Conservation (phyloP, 2,329 filamentous ascomycete species). For the Ophiocordyceps sinensis region DNA sequence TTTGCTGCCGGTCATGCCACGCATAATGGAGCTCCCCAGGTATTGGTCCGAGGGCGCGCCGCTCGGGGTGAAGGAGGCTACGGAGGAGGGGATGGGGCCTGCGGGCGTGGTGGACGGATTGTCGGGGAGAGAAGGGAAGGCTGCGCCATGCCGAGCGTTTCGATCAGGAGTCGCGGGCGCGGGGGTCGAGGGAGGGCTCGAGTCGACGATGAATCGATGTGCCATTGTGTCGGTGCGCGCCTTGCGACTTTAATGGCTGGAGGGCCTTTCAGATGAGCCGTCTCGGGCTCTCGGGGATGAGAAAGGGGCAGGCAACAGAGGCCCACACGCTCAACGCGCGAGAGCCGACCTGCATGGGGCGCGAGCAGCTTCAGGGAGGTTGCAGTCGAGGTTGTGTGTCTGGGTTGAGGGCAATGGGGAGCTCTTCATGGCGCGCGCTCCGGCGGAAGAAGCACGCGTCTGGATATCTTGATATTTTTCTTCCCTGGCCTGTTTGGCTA, state of each 20-base stretch:
- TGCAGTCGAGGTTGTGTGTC: neutral
- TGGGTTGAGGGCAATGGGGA: neutral
- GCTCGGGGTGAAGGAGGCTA: conserved; percentile 39
- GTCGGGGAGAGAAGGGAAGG: conserved; percentile 24
- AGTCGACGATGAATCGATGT: conserved; percentile 26
- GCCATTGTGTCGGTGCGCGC: conserved; percentile 18
- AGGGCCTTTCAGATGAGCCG: neutral
- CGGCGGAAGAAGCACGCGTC: conserved; percentile 5
- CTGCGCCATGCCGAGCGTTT: conserved; percentile 16
- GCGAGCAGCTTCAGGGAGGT: neutral
- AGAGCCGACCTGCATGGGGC: neutral
- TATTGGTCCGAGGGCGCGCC: conserved; percentile 41
- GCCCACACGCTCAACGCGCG: neutral
- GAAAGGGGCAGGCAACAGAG: neutral
- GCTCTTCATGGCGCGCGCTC: neutral
- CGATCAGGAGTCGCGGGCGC: conserved; percentile 36
- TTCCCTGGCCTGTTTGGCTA: neutral
- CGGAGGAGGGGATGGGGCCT: conserved; percentile 36
- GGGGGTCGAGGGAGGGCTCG: conserved; percentile 25
- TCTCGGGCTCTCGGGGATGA: neutral
- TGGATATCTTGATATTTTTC: conserved; percentile 9
- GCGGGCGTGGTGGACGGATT: conserved; percentile 39
- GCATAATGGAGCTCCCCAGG: conserved; percentile 39
- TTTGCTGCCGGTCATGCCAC: conserved; percentile 23
- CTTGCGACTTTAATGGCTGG: neutral